A percentile compares a stretch with the other conserved stretches of the same genome.
phyloP scores from a whole-genome alignment of 2,329 filamentous ascomycete genomes.

The Fusarium sulawesiense region DNA sequence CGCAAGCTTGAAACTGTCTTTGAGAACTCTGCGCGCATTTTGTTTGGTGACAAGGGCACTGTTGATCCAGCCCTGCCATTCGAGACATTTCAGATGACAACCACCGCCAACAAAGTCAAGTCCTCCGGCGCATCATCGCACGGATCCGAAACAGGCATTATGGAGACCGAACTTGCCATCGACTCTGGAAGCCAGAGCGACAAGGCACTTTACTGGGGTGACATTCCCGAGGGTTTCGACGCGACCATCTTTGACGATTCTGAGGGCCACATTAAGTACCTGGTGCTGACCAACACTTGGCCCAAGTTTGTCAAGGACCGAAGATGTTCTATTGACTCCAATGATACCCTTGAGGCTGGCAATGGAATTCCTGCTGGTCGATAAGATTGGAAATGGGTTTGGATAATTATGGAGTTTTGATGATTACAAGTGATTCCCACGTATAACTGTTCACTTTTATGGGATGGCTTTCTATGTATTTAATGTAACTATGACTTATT shows the following conservation, averaged over 20 bases:
- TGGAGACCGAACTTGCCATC: slow-evolving; percentile 18
- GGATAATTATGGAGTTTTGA: slow-evolving; percentile 31
- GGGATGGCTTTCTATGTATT: slow-evolving; percentile 24
- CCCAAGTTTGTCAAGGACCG: slow-evolving; percentile 58
- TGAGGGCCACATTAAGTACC: slow-evolving; percentile 71
- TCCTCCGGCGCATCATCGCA: slow-evolving; percentile 34
- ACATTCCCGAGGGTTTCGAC: slow-evolving; percentile 64
- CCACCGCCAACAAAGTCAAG: slow-evolving; percentile 33
- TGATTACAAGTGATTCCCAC: slow-evolving; percentile 32
- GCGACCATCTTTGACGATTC: slow-evolving; percentile 69
- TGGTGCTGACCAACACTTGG: slow-evolving; percentile 46
- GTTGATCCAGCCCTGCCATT: slow-evolving; percentile 60
- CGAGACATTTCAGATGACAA: slow-evolving; percentile 46
- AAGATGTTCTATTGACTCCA: slow-evolving; percentile 49
- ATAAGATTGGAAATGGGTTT: not conserved
- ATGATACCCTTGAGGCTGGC: slow-evolving; percentile 40
- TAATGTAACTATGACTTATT: slow-evolving; percentile 25
- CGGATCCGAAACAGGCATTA: slow-evolving; percentile 44
- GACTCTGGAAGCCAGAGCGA: slow-evolving; percentile 38
- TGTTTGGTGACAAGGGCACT: slow-evolving; percentile 54
- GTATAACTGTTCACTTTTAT: not conserved
- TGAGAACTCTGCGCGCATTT: slow-evolving; percentile 61
- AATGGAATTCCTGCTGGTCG: slow-evolving; percentile 18
- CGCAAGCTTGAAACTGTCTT: slow-evolving; percentile 67
- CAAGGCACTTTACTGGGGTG: slow-evolving; percentile 53